Evolutionary conservation across 2,329 filamentous ascomycete species (phyloP).

Genomic region (Talaromyces sp.): DNA sequence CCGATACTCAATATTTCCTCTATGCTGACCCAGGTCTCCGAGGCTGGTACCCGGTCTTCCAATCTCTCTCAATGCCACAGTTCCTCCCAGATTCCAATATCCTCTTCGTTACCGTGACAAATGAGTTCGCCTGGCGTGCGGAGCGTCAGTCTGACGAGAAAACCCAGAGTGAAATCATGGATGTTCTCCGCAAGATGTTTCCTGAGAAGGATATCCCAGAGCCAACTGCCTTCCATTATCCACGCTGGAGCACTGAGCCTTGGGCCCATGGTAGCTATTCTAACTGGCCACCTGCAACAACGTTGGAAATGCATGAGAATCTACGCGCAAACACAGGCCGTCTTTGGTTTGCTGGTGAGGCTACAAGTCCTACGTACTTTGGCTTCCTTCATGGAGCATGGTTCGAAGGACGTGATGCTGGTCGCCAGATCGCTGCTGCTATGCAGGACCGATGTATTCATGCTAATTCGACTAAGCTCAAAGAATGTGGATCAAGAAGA

Average conservation of each 20-base stretch:
- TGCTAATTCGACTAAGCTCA: slow-evolving; percentile 13
- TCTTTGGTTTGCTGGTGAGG: slow-evolving; percentile 68
- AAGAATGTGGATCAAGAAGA: slow-evolving; percentile 24
- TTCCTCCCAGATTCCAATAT: slow-evolving; percentile 66
- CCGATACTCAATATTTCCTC: slow-evolving; percentile 56
- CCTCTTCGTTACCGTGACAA: slow-evolving; percentile 66
- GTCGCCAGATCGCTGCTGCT: slow-evolving; percentile 36
- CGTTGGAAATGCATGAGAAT: slow-evolving; percentile 68
- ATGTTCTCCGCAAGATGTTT: slow-evolving; percentile 64
- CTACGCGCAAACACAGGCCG: slow-evolving; percentile 65
- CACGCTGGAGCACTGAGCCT: slow-evolving; percentile 57
- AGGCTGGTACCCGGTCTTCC: slow-evolving; percentile 64
- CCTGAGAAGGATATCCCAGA: slow-evolving; percentile 60
- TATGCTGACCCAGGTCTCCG: slow-evolving; percentile 54
- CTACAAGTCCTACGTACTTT: slow-evolving; percentile 64
- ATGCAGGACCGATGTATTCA: slow-evolving; percentile 26
- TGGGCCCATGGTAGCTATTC: slow-evolving; percentile 65
- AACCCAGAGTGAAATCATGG: slow-evolving; percentile 60
- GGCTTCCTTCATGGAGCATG: slow-evolving; percentile 67
- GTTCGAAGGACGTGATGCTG: slow-evolving; percentile 58
- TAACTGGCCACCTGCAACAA: slow-evolving; percentile 68
- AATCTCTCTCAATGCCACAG: slow-evolving; percentile 61
- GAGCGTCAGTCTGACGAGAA: slow-evolving; percentile 63
- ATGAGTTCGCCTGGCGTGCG: slow-evolving; percentile 58
- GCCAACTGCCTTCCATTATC: slow-evolving; percentile 63